Evolutionary conservation across 352 stramenopile species (phyloP).

Genomic region (Phytophthora pistaciae): DNA sequence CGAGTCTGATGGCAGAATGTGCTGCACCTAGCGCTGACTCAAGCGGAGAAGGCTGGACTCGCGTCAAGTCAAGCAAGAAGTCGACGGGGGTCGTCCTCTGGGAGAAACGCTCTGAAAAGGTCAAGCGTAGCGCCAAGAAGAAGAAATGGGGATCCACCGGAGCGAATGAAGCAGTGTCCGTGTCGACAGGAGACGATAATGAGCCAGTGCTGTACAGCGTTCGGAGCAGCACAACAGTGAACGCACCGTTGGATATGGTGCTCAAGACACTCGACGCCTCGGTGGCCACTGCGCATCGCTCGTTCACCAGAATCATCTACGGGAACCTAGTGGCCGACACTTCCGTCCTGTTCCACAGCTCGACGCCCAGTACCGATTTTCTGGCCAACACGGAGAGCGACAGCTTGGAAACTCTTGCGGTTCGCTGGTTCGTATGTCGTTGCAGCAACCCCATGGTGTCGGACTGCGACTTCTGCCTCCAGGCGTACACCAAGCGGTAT

Average conservation of each 20-base stretch:
- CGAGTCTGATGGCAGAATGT: conserved; percentile 46
- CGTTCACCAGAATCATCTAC: conserved; percentile 83
- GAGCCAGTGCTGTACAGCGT: conserved; percentile 52
- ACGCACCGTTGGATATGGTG: conserved; percentile 60
- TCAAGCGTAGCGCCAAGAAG: conserved; percentile 24
- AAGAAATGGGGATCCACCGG: conserved; percentile 18
- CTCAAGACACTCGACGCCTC: conserved; percentile 73
- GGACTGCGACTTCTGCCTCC: conserved; percentile 79
- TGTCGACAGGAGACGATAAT: conserved; percentile 3
- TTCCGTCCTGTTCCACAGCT: conserved; percentile 78
- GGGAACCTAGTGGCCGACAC: conserved; percentile 73
- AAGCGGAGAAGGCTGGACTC: conserved; percentile 27
- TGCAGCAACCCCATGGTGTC: conserved; percentile 70
- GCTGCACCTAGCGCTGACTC: conserved; percentile 10
- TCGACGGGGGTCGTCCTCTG: conserved; percentile 47
- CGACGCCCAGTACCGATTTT: conserved; percentile 19
- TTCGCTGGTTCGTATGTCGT: conserved; percentile 78
- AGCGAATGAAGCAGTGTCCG: background rate
- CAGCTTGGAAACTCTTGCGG: conserved; percentile 56
- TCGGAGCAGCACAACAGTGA: conserved; percentile 63
- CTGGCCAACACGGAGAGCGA: conserved; percentile 12
- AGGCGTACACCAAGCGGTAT: conserved; percentile 74
- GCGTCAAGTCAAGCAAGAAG: conserved; percentile 49
- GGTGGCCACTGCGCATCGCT: conserved; percentile 62
- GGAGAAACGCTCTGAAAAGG: conserved; percentile 51